Base-by-base conservation (phyloP, 805 yeast genomes). In the Suhomyces xylopsoci region DNA sequence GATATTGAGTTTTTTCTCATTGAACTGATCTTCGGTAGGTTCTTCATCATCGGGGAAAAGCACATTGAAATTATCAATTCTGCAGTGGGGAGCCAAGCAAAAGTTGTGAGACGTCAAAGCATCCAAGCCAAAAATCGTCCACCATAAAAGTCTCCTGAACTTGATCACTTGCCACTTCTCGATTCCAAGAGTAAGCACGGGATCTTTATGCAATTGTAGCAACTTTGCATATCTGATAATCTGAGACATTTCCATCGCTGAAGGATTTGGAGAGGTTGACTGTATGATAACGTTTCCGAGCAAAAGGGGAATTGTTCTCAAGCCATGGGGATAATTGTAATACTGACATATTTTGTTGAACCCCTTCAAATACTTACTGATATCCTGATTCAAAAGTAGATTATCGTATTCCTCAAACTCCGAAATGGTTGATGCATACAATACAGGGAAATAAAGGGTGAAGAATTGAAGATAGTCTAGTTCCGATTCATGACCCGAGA, bases 61-160 rank as follows among this genome's bases (percentile, higher is more conserved):
- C 0, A 84, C 84, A 57, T 83, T 84, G 62, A 78, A 80, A 58
- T 82, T 85, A 50, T 76, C 80, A 38, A 71, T 65, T 52, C 70
- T 68, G 53, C 84, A 80, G 32, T 80, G 72, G 1, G 87, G 88
- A 0, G 82, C 77, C 30, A 81, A 63, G 61, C 82, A 76, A 47
- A 79, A 79, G 55, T 82, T 81, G 53, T 81, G 77, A 38, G 85
- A 77, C 7, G 83, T 79, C 54, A 81, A 71, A 3, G 81, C 76
- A 62, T 84, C 89, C 54, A 84, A 65, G 25, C 81, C 81, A 55
- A 82, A 82, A 7, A 84, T 80, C 38, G 82, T 83, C 87, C 87
- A 84, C 87, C 88, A 84, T n/a, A 84, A 62, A 50, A 82, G 62
- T 61, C 88, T 71, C 63, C 85, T 71, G 47, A 77, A 70, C 54